Evolutionary conservation across 139 green algal genomes (phyloP).

Genomic region (Helicosporidium sp.): DNA sequence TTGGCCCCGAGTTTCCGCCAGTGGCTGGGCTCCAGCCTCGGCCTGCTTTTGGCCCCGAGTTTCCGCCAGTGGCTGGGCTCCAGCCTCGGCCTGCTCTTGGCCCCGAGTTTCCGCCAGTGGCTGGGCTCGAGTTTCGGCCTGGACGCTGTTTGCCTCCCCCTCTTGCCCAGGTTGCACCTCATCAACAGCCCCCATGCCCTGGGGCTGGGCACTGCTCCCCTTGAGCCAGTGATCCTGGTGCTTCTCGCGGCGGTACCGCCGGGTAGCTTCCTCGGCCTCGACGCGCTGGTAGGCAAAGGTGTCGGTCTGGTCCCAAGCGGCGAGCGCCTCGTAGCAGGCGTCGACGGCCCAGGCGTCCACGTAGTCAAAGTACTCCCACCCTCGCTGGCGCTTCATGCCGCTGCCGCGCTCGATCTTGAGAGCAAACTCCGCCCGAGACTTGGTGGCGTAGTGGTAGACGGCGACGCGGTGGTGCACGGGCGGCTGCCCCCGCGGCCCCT

Average conservation of each 20-base stretch:
- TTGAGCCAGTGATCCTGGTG: constrained; percentile 15
- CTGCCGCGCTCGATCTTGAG: constrained; percentile 15
- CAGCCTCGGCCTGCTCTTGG: neutral
- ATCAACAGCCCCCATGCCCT: no score
- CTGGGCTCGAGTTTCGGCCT: no score
- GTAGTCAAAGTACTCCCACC: constrained; percentile 24
- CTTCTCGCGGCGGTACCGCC: constrained; percentile 8
- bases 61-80: no score
- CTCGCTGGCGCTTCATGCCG: constrained; percentile 18
- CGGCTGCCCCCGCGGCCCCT: constrained; percentile 1
- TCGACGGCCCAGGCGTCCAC: constrained; percentile 17
- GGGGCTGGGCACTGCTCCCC: no score
- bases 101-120: no score
- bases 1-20: no score
- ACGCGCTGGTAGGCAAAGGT: neutral
- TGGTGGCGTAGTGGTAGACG: constrained; percentile 23
- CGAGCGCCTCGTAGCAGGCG: constrained; percentile 9
- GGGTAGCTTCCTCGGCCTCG: neutral
- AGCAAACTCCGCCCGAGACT: constrained; percentile 14
- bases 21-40: no score
- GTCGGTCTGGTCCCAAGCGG: constrained; percentile 4
- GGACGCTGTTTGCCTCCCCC: no score
- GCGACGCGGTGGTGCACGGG: constrained; percentile 1
- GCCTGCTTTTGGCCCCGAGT: no score
- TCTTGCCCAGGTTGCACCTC: no score